Conservation (phyloP, 441 rosid species). For the Codiaeum variegatum region DNA sequence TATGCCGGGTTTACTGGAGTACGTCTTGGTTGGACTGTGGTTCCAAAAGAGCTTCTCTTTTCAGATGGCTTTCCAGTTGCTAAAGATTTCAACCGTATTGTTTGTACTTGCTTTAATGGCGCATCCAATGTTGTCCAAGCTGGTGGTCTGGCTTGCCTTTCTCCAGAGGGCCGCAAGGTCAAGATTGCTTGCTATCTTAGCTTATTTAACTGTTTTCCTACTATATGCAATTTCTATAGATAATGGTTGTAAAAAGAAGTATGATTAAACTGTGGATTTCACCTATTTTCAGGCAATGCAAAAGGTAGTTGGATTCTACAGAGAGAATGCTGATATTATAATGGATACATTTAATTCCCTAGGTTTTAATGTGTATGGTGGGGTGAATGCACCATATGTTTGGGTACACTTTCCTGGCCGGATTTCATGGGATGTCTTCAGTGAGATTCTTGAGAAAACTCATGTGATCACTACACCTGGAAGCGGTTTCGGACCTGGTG, state of each 20-base stretch:
- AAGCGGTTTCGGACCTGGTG: conserved; percentile 95
- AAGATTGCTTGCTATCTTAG: conserved; percentile 18
- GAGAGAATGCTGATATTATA: conserved; percentile 77
- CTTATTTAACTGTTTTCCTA: background rate
- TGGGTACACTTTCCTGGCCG: conserved; percentile 96
- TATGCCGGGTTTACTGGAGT: conserved; percentile 98
- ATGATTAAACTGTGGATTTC: conserved; percentile 6
- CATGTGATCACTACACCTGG: conserved; percentile 95
- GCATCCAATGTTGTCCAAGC: conserved; percentile 91
- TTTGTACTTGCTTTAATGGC: conserved; percentile 90
- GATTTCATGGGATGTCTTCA: conserved; percentile 94
- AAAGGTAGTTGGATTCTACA: conserved; percentile 84
- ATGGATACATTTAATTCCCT: conserved; percentile 77
- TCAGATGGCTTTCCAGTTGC: conserved; percentile 93
- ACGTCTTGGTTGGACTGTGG: conserved; percentile 94
- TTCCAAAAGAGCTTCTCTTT: conserved; percentile 80
- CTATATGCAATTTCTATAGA: background rate
- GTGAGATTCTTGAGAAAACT: conserved; percentile 88
- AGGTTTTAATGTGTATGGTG: conserved; percentile 80
- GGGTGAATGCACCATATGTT: conserved; percentile 81
- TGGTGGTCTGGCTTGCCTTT: conserved; percentile 93
- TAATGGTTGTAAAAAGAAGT: background rate
- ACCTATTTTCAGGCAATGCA: conserved; percentile 66
- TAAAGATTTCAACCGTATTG: conserved; percentile 79
- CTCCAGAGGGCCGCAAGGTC: conserved; percentile 82